Base-by-base conservation (phyloP, 306 rosid genomes). In the Lupinus albus region DNA sequence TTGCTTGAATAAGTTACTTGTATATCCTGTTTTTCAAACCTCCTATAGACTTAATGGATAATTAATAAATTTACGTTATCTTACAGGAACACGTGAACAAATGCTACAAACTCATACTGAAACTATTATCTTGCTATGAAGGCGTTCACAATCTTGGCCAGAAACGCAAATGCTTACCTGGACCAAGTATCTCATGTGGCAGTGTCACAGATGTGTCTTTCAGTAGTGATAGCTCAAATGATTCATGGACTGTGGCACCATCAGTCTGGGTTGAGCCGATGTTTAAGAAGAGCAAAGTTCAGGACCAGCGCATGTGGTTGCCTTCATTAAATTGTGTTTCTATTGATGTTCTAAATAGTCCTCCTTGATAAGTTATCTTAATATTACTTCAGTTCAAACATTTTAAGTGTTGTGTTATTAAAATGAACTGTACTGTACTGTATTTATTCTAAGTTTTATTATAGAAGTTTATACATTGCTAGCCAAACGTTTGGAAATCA, bases 241-340 rank as follows among this genome's bases (percentile, higher is more conserved):
- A 84, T 48, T 84, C 89, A 2, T 86, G 89, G 91, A 28, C 79
- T 5, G 55, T 72, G 63, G 75, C 78, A 28, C 73, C 89, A 15
- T 38, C 74, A 4, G 51, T 73, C 16, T 62, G 84, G 28, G 47
- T 60, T 7, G 91, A 83, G 72, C 84, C 89, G 48, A 74, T 67
- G 50, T 73, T 79, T 13, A 86, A 86, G 73, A 79, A 85, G 81
- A 81, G 83, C 70, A 79, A 79, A 71, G 71, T 63, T 58, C 86
- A 78, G 79, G 87, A 84, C n/a, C 92, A 86, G 79, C 88, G 70
- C 67, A 82, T 83, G 84, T 82, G 81, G 11, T 61, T 84, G 82
- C 85, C 82, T 39, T 74, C 81, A 8, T 8, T 85, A 4, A 82
- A 77, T 72, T 73, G 80, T 61, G 64, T 87, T 49, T 73, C 84